Evolutionary conservation across 1,284 basidiomycete species (phyloP).

Genomic region (Lignosus rhinocerotis): DNA sequence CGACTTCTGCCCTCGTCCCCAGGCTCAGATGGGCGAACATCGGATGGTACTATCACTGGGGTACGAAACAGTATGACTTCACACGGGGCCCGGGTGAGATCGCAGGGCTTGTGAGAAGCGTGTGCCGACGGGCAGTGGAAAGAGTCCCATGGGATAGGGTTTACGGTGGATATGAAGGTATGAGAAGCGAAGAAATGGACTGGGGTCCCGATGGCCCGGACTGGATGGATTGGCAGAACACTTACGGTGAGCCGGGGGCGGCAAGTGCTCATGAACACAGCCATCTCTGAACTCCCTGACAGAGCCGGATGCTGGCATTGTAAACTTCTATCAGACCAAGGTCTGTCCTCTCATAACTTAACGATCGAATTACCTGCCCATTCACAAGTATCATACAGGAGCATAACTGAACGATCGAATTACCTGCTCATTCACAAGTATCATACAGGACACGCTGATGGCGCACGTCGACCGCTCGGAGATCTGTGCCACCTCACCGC

Average conservation of each 20-base stretch:
- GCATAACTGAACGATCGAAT: background rate
- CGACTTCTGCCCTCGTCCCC: slow-evolving; percentile 55
- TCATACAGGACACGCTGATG: slow-evolving; percentile 79
- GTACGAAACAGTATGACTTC: slow-evolving; percentile 90
- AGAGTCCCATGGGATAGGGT: slow-evolving; percentile 70
- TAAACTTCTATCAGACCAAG: slow-evolving; percentile 87
- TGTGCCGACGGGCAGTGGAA: slow-evolving; percentile 66
- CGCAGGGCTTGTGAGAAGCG: slow-evolving; percentile 48
- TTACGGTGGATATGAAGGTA: slow-evolving; percentile 38
- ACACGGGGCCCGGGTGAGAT: slow-evolving; percentile 64
- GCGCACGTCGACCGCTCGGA: slow-evolving; percentile 93
- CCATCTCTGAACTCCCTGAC: background rate
- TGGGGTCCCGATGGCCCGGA: slow-evolving; percentile 58
- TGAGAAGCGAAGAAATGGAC: slow-evolving; percentile 29
- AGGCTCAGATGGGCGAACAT: slow-evolving; percentile 91
- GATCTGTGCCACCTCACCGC: slow-evolving; percentile 79
- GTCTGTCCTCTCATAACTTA: slow-evolving; percentile 29
- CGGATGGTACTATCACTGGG: slow-evolving; percentile 93
- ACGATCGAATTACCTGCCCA: background rate
- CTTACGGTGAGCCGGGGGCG: slow-evolving; percentile 58
- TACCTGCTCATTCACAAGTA: background rate
- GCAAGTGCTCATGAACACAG: background rate
- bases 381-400: too few relatives aligned
- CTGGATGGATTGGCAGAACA: slow-evolving; percentile 71
- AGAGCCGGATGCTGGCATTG: slow-evolving; percentile 92